Evolutionary conservation across 106 monocot species (phyloP), one percentile per base, ranked within the genome.

Genomic region (Acorus calamus): DNA sequence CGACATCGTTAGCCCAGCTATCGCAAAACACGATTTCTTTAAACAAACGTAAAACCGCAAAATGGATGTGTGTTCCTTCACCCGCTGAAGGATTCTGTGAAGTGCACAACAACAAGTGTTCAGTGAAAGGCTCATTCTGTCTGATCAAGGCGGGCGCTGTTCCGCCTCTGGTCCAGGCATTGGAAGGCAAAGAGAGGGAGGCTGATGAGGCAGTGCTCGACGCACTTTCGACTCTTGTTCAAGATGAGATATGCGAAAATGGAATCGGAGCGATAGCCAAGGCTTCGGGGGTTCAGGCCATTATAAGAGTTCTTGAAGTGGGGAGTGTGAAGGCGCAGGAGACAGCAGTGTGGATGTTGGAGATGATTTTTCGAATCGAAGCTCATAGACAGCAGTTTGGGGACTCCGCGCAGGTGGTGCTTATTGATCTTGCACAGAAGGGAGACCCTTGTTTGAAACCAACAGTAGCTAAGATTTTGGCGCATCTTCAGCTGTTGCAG

Each of bases 341-440:
- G 7, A 88, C 66, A 62, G 88, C 88, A 7, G 28, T 88, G 47
- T 88, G 92, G 88, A 85, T 93, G 47, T 60, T 93, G 64, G 92
- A 93, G 48, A 88, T 80, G 59, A 71, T 85, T 8, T 89, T 93
- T 42, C 70, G 88, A 64, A 60, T 70, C 55, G 78, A 70, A 53
- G 53, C 7, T 13, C 55, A 70, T 65, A 82, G 73, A 60, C 76
- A 60, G 44, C 64, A 78, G 48, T 65, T 85, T 56, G 88, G 83
- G 6, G 68, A 68, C 53, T 43, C 63, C 49, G 83, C 74, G 10
- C 80, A 80, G 54, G 52, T 74, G 57, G 41, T 80, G 49, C 83
- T 93, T 8, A 76, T 83, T 49, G 82, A 83, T 73, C 92, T 93
- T n/a, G 78, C 82, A 1, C 82, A 76, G 42, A 76, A 78, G 48